Base-by-base conservation (phyloP, 2,329 filamentous ascomycete species). In the Colletotrichum gigasporum region DNA sequence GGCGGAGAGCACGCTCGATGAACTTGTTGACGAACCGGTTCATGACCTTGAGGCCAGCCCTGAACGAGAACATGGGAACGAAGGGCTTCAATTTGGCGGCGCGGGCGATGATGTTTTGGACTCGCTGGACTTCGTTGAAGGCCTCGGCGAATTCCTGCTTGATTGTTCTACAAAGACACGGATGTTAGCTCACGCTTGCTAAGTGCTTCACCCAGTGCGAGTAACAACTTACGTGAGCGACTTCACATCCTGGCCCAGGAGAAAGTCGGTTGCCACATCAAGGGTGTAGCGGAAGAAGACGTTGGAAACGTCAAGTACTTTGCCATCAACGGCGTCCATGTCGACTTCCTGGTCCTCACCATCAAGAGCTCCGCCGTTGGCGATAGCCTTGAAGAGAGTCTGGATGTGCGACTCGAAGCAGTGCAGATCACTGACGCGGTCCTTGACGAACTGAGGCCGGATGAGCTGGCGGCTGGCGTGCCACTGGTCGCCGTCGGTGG, bases 281-380 rank as follows among this genome's bases (percentile, higher is more conserved):
- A 97, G 84, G 0, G 93, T 94, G 72, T 90, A 91, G n/a, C 92
- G 85, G 80, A 93, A 96, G 78, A 97, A 91, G 57, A 97, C 81
- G 65, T 94, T 87, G 68, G 88, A 85, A 8, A 95, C 87, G 70
- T 96, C 88, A 28, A 95, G 80, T 9, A 86, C 82, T 48, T 80
- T 81, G 76, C 91, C 76, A 79, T 90, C 82, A 84, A 90, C 74
- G 81, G 81, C 56, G 79, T 87, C 71, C 80, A 87, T 67, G 74
- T 91, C 88, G 71, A 94, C 89, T 20, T 86, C 73, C 67, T 91
- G 87, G 50, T 86, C 76, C 48, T 89, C 83, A 50, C 90, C 84
- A 34, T 88, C 80, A 18, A 89, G 80, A 6, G 82, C 81, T 0
- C 84, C 84, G 1, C 83, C 83, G 56, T 87, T 85, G 26, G 84